Evolutionary conservation across 2,329 filamentous ascomycete genomes (phyloP), one percentile per base, ranked within the genome.

Genomic region (Harringtonia lauricola): DNA sequence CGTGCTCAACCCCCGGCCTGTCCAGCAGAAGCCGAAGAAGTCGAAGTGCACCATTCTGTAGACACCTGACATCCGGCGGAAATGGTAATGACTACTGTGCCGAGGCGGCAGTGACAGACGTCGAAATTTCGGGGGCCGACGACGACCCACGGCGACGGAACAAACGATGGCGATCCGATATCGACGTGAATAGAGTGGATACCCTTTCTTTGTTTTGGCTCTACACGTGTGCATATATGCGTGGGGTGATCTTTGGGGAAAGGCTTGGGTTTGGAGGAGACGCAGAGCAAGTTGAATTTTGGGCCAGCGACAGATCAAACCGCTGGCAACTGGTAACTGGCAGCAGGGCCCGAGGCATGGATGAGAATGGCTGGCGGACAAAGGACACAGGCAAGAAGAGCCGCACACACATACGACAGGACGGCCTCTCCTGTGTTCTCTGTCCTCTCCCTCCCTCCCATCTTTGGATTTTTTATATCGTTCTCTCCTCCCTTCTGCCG

Each of bases 11-110:
- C 82, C 83, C 46, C 70, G 76, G 54, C 77, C 78, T 18, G 64
- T 72, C 50, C 56, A 64, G 26, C 66, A 62, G 46, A 74, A 79
- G 68, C 63, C 70, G 56, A 82, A 81, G 68, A 76, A 75, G 62
- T 66, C 67, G 52, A 83, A 82, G 68, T 86, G 82, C 68, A 73
- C 72, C 38, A 79, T 86, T 57, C 71, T 86, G 62, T 86, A 74
- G 63, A 60, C 51, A 40, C 8, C 22, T 2, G n/a, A 18, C 14
- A 17, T 40, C n/a, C 15, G 17, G 33, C 33, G 24, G 22, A 31
- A 39, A 30, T 17, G 34, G 39, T 18, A 35, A 36, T 24, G 34
- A 43, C 30, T 13, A 38, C 19, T 37, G 31, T 36, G 12, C 24
- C 24, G 24, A 26, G 18, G 14, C 21, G 40, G 34, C 30, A 24